Percentiles rank a stretch among this genome's conserved stretches.
These are phyloP conservation scores for Lipomyces oligophaga DNA, from an alignment of 805 yeast species.

Conservation along the genomic window DNA sequence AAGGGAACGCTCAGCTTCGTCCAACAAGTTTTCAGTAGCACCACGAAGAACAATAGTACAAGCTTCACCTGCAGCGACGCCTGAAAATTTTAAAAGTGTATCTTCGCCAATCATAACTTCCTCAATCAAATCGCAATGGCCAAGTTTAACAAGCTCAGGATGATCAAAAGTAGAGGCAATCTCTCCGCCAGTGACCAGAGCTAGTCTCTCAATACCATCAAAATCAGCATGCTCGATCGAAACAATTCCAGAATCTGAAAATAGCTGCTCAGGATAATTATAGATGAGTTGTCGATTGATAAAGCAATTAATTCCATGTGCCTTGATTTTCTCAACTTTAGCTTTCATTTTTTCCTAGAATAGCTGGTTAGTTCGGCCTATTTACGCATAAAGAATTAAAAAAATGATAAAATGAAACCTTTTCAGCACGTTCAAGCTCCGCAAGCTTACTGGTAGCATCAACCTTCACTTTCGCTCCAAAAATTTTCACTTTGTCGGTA, in stretches of 20 bases:
- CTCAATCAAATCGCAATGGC: slow-evolving; percentile 84
- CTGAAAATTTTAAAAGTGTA: slow-evolving; percentile 84
- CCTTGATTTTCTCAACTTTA: slow-evolving; percentile 84
- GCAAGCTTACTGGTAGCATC: slow-evolving; percentile 93
- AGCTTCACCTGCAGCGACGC: slow-evolving; percentile 92
- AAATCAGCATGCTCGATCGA: slow-evolving; percentile 98
- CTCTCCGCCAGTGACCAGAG: slow-evolving; percentile 96
- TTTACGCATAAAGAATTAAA: background rate
- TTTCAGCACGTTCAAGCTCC: slow-evolving; percentile 89
- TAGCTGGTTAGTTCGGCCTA: background rate
- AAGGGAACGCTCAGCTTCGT: slow-evolving; percentile 93
- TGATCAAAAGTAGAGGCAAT: slow-evolving; percentile 94
- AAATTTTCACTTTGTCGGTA: slow-evolving; percentile 94
- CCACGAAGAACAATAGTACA: slow-evolving; percentile 95
- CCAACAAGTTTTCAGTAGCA: slow-evolving; percentile 93
- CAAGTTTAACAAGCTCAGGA: slow-evolving; percentile 80
- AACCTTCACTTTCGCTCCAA: slow-evolving; percentile 96
- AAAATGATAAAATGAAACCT: slow-evolving; percentile 30
- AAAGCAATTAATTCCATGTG: slow-evolving; percentile 82
- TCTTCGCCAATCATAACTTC: slow-evolving; percentile 94
- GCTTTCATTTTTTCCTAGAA: slow-evolving; percentile 73
- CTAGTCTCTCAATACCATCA: slow-evolving; percentile 94
- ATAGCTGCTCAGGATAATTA: slow-evolving; percentile 96
- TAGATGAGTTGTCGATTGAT: slow-evolving; percentile 95
- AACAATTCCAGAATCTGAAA: slow-evolving; percentile 80